Percentiles rank a stretch among this genome's conserved stretches.
Evolutionary conservation across 257 asterid genomes (phyloP).

Genomic region (Jasminum sambac): DNA sequence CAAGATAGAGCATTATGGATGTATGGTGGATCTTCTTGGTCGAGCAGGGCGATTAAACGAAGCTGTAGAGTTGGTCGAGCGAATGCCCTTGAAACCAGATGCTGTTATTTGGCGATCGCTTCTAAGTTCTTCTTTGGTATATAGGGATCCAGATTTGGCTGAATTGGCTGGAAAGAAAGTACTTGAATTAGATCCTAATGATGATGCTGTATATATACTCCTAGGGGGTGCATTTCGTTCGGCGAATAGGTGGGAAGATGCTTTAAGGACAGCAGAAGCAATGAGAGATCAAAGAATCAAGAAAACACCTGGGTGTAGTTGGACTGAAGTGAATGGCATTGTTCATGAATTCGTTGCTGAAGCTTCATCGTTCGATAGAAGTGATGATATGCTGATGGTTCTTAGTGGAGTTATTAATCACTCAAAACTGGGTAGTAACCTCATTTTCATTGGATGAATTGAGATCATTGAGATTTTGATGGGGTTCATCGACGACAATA

Average conservation of each 20-base stretch:
- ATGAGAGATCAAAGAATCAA: conserved; percentile 72
- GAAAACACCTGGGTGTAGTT: conserved; percentile 88
- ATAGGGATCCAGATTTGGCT: conserved; percentile 58
- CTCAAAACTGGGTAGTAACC: conserved; percentile 29
- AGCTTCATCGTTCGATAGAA: conserved; percentile 28
- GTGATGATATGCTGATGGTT: conserved; percentile 27
- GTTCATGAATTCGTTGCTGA: conserved; percentile 81
- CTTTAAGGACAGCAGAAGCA: conserved; percentile 46
- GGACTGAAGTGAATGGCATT: conserved; percentile 75
- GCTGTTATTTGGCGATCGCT: conserved; percentile 78
- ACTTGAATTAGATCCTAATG: conserved; percentile 61
- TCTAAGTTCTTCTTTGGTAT: conserved; percentile 50
- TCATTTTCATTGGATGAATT: conserved; percentile 18
- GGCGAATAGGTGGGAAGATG: conserved; percentile 56
- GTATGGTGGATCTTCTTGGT: conserved; percentile 74
- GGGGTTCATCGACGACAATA: conserved; percentile 2
- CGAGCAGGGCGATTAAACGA: conserved; percentile 64
- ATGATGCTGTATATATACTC: conserved; percentile 65
- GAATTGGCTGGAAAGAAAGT: conserved; percentile 55
- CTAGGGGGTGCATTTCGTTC: conserved; percentile 59
- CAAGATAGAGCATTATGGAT: conserved; percentile 65
- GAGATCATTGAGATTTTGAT: conserved; percentile 21
- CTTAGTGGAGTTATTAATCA: conserved; percentile 43
- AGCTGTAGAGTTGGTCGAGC: conserved; percentile 44
- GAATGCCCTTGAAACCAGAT: conserved; percentile 74